phyloP scores from a whole-genome alignment of 2,329 filamentous ascomycete species.

The Apiospora arundinis region DNA sequence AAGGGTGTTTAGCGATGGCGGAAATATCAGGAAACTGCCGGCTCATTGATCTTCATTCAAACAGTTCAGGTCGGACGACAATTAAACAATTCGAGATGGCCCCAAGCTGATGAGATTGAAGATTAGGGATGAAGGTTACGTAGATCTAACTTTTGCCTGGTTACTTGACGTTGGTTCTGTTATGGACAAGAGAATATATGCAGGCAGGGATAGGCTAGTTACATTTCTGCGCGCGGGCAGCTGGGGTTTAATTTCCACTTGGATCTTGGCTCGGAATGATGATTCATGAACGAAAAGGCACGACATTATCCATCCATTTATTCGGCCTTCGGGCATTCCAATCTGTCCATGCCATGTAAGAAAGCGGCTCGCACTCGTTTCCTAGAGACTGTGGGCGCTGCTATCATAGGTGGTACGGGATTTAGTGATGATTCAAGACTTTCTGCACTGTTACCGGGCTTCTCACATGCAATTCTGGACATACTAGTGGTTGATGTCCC shows the following conservation, averaged over 20 bases:
- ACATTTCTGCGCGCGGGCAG: constrained; percentile 4
- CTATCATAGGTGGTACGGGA: not conserved
- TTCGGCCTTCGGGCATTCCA: constrained; percentile 9
- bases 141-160: not conserved
- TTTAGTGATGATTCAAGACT: constrained; percentile 25
- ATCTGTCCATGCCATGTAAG: not conserved
- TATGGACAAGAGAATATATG: not conserved
- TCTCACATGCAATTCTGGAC: constrained; percentile 9
- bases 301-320: not conserved
- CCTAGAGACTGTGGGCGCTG: not conserved
- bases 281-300: constrained; percentile 22
- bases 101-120: not conserved
- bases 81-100: not conserved
- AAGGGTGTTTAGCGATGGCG: constrained; percentile 1
- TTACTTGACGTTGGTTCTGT: not conserved
- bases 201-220: constrained; percentile 8
- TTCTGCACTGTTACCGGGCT: constrained; percentile 27
- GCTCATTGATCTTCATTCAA: not conserved
- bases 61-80: not conserved
- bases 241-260: constrained; percentile 6
- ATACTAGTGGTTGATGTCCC: not conserved
- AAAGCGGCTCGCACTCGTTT: constrained; percentile 9
- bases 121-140: not conserved
- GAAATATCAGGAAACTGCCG: not conserved
- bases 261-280: constrained; percentile 24